Evolutionary conservation across 257 asterid genomes (phyloP).

Genomic region (Solanum lycopersicoides): DNA sequence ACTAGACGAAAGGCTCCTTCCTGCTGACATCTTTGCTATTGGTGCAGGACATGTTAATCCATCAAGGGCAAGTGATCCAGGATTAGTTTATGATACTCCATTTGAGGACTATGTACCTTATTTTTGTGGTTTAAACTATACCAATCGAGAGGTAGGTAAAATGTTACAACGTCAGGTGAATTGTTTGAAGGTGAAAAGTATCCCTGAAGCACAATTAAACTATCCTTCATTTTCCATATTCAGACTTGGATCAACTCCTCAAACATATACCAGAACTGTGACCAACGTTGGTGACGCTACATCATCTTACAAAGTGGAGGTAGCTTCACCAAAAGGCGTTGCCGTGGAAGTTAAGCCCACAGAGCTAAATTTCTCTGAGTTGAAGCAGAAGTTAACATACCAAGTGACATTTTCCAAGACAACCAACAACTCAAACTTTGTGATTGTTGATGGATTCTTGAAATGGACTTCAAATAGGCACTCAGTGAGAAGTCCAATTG

Average conservation of each 20-base stretch:
- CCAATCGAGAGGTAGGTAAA: not conserved
- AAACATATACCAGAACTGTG: slow-evolving; percentile 25
- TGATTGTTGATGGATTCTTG: slow-evolving; percentile 17
- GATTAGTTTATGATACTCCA: too few species aligned
- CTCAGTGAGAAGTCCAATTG: slow-evolving; percentile 29
- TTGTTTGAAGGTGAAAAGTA: slow-evolving; percentile 10
- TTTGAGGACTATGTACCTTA: too few species aligned
- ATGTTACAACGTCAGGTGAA: slow-evolving; percentile 6
- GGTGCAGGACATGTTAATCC: too few species aligned
- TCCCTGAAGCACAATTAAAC: slow-evolving; percentile 7
- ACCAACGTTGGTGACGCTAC: slow-evolving; percentile 27
- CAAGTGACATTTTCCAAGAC: not conserved
- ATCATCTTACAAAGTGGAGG: slow-evolving; percentile 14
- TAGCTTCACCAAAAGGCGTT: slow-evolving; percentile 12
- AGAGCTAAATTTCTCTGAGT: too few species aligned
- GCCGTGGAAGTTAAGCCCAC: not conserved
- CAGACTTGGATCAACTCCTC: not conserved
- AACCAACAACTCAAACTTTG: not conserved
- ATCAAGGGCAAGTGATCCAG: too few species aligned
- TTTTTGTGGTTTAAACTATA: too few species aligned
- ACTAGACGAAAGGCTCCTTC: too few species aligned
- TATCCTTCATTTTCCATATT: slow-evolving; percentile 15
- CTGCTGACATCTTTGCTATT: too few species aligned
- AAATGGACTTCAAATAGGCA: slow-evolving; percentile 24
- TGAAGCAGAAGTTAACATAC: too few species aligned